Evolutionary conservation across 768 basidiomycete genomes (phyloP).

Genomic region (Phlebiopsis gigantea): DNA sequence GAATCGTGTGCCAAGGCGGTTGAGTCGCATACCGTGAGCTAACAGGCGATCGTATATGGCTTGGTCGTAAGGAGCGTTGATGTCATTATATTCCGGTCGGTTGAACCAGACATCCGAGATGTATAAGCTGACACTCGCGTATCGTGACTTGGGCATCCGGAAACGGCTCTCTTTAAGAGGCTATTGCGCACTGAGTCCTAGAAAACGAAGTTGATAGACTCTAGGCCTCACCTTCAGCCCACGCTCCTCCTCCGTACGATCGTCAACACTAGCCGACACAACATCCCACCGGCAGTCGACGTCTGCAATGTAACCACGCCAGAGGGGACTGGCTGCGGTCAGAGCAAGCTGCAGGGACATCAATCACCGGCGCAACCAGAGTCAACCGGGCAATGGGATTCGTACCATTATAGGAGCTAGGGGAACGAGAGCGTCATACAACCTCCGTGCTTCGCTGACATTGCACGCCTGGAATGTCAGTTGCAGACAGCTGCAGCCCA

Average conservation of each 20-base stretch:
- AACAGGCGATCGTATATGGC: slow-evolving; percentile 67
- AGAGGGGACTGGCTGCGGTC: slow-evolving; percentile 91
- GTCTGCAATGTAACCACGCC: slow-evolving; percentile 91
- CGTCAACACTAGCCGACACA: slow-evolving; percentile 97
- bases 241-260: slow-evolving; percentile 92
- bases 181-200: slow-evolving; percentile 40
- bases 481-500: slow-evolving; percentile 98
- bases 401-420: slow-evolving; percentile 90
- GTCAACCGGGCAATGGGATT: slow-evolving; percentile 16
- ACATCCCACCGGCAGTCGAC: slow-evolving; percentile 99
- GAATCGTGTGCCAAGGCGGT: background rate
- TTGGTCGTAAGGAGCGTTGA: slow-evolving; percentile 71
- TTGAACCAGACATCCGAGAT: slow-evolving; percentile 84
- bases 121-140: slow-evolving; percentile 94
- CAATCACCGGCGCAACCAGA: background rate
- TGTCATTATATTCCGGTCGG: slow-evolving; percentile 93
- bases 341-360: slow-evolving; percentile 66
- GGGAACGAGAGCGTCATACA: slow-evolving; percentile 96
- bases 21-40: slow-evolving; percentile 65
- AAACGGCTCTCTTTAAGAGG: slow-evolving; percentile 71
- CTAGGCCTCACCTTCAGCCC: slow-evolving; percentile 73
- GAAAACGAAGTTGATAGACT: too few relatives aligned
- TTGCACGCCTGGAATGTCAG: slow-evolving; percentile 97
- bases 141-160: slow-evolving; percentile 92
- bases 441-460: slow-evolving; percentile 82